These are phyloP conservation scores for Tubosaeta sp. DNA, from an alignment of 768 basidiomycete species.

Conservation along the genomic window DNA sequence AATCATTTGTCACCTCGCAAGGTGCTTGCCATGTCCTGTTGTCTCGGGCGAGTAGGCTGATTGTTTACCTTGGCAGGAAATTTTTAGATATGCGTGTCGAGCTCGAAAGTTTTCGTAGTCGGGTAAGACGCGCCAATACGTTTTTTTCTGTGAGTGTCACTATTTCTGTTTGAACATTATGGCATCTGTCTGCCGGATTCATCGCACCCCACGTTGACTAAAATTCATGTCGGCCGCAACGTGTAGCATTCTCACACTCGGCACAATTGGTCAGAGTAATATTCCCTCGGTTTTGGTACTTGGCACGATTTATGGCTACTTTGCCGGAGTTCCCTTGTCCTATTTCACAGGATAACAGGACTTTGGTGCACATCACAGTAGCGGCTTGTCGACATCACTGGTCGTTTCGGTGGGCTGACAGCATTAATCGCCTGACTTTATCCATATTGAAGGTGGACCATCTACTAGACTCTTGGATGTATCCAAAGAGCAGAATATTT, in stretches of 20 bases:
- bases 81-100: neutral
- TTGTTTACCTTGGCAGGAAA: neutral
- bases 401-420: conserved; percentile 17
- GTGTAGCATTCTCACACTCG: conserved; percentile 38
- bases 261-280: conserved; percentile 37
- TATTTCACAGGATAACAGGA: neutral
- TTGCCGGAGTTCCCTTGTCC: conserved; percentile 33
- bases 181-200: conserved; percentile 36
- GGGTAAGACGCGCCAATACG: conserved; percentile 46
- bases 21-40: conserved; percentile 28
- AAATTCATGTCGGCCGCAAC: conserved; percentile 29
- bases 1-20: conserved; percentile 10
- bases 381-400: conserved; percentile 7
- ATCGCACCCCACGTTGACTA: conserved; percentile 40
- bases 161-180: neutral
- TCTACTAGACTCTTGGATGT: neutral
- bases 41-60: conserved; percentile 30
- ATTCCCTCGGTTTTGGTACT: conserved; percentile 36
- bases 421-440: no score
- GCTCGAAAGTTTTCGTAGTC: conserved; percentile 17
- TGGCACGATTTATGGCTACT: conserved; percentile 44
- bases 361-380: conserved; percentile 33
- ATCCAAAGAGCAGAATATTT: neutral
- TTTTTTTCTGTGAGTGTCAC: conserved; percentile 43
- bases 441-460: no score